Percentiles rank a stretch among this genome's conserved stretches.
Conservation (phyloP, 257 asterid species). For the Solanum dulcamara region DNA sequence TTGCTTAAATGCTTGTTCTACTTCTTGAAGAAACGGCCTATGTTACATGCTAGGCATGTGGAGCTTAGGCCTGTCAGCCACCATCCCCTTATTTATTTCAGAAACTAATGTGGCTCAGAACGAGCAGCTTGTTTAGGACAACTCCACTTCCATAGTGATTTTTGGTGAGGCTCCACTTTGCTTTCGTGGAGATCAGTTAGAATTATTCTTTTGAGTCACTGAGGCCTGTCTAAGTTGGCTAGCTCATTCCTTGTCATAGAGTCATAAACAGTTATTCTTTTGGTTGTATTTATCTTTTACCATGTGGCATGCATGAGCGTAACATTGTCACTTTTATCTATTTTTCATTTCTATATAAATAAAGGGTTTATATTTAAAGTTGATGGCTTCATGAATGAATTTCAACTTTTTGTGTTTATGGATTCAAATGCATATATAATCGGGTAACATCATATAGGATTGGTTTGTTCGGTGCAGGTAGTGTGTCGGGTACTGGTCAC, state of each 20-base stretch:
- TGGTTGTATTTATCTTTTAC: background rate
- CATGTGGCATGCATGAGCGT: too few species aligned
- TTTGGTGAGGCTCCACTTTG: background rate
- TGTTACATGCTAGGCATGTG: background rate
- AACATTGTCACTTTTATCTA: too few species aligned
- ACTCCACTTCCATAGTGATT: background rate
- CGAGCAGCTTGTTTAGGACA: too few species aligned
- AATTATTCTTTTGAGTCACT: background rate
- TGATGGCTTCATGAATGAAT: background rate
- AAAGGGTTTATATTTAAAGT: background rate
- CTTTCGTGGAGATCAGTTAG: background rate
- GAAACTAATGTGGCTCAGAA: too few species aligned
- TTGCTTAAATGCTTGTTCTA: too few species aligned
- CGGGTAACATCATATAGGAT: background rate
- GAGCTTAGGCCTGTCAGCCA: background rate
- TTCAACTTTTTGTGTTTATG: background rate
- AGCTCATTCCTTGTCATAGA: background rate
- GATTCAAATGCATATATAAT: background rate
- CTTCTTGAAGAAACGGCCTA: background rate
- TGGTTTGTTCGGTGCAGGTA: background rate
- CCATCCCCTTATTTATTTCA: background rate
- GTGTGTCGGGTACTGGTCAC: background rate
- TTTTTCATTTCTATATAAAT: background rate
- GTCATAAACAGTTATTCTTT: background rate
- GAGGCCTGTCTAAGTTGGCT: background rate